Conservation (phyloP, 129 eudicot genomes). For the Ambrosia trifida region DNA sequence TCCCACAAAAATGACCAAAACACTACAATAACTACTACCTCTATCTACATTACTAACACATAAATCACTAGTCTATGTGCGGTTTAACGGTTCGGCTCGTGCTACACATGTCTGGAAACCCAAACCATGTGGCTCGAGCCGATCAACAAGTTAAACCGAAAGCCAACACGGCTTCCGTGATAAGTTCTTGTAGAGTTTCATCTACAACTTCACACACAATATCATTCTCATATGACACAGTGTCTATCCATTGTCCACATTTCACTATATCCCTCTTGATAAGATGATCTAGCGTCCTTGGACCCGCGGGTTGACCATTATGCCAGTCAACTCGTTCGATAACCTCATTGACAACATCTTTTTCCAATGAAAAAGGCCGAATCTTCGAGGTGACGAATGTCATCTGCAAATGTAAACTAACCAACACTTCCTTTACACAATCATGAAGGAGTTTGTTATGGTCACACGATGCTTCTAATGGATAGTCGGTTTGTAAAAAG, state of each 20-base stretch:
- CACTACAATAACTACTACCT: constrained; percentile 21
- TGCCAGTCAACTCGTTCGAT: constrained; percentile 51
- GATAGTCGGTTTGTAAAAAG: constrained; percentile 26
- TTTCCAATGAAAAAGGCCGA: constrained; percentile 36
- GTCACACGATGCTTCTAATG: constrained; percentile 33
- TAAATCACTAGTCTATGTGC: background rate
- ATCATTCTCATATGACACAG: constrained; percentile 37
- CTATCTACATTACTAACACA: constrained; percentile 26
- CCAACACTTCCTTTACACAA: constrained; percentile 54
- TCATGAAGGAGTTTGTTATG: constrained; percentile 49
- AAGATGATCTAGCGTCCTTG: constrained; percentile 51
- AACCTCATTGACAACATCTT: constrained; percentile 48
- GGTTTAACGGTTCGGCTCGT: background rate
- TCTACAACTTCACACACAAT: constrained; percentile 52
- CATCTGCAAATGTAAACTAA: constrained; percentile 30
- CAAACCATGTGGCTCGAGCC: constrained; percentile 9
- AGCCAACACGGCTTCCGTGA: constrained; percentile 35
- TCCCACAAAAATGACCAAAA: constrained; percentile 22
- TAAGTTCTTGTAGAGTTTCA: constrained; percentile 43
- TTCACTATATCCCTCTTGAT: constrained; percentile 42
- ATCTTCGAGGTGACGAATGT: constrained; percentile 32
- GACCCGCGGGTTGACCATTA: constrained; percentile 36
- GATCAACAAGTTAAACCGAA: constrained; percentile 19
- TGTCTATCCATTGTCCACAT: constrained; percentile 52
- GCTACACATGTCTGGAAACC: background rate